These are phyloP conservation scores for Mycogone perniciosa DNA, from an alignment of 2,329 filamentous ascomycete genomes.

Conservation along the genomic window DNA sequence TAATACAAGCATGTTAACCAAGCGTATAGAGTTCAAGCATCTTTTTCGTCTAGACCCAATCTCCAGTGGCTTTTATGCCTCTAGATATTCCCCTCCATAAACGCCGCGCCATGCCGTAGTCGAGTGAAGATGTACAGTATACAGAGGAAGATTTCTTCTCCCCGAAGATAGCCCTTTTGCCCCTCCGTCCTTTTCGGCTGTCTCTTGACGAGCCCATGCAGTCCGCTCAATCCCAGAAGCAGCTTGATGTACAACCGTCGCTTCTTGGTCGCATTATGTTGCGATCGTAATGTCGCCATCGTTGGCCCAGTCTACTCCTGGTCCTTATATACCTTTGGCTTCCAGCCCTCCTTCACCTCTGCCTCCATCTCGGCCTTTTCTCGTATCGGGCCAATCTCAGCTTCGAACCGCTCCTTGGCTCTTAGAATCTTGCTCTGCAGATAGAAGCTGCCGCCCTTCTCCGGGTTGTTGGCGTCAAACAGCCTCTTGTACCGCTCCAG, in stretches of 20 bases:
- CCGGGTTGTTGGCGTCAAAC: conserved; percentile 89
- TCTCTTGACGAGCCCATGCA: not conserved
- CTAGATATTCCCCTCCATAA: conserved; percentile 26
- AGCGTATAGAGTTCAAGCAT: conserved; percentile 8
- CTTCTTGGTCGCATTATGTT: conserved; percentile 3
- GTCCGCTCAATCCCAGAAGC: not conserved
- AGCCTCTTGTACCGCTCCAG: conserved; percentile 87
- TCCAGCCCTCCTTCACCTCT: conserved; percentile 80
- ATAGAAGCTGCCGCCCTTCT: conserved; percentile 97
- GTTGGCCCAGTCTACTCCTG: conserved; percentile 37
- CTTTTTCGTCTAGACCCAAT: conserved; percentile 18
- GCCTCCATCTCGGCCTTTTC: conserved; percentile 68
- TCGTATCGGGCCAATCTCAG: conserved; percentile 67
- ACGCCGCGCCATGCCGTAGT: conserved; percentile 49
- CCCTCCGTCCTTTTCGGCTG: not conserved
- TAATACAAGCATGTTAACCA: conserved; percentile 13
- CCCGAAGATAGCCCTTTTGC: not conserved
- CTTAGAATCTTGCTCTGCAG: conserved; percentile 93
- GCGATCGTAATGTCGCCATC: conserved; percentile 2
- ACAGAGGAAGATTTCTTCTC: conserved; percentile 20
- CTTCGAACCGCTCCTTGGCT: conserved; percentile 85
- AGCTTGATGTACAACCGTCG: conserved; percentile 1
- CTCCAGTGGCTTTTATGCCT: conserved; percentile 24
- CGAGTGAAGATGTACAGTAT: conserved; percentile 48
- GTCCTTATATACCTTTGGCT: conserved; percentile 92